Evolutionary conservation across 768 basidiomycete species (phyloP), one percentile per base, ranked within the genome.

Genomic region (Chalciporus sphaerocephalus): DNA sequence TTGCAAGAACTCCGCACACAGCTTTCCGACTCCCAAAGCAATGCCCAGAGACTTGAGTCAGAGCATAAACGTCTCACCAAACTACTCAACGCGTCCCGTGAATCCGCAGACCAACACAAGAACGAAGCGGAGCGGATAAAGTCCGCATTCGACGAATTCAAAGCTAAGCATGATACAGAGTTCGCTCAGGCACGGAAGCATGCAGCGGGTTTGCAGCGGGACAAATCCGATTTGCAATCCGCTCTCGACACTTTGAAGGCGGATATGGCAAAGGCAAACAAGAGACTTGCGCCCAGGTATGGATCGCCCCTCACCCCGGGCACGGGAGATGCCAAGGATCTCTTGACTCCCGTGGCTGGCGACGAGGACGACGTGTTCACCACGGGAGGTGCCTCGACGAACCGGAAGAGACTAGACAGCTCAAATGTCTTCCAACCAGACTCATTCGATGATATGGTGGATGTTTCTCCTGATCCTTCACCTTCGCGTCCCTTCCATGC

Each of bases 111-210:
- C 58, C 76, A 81, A 37, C 82, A 90, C 69, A 95, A 95, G 71
- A 88, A 82, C 54, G 94, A 96, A 60, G 68, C 75, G 1, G 91
- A 94, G 50, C 80, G 85, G 21, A 74, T 90, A 38, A 74, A 78
- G 50, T 69, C 68, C 35, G 60, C 75, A 5, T 66, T 86, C 17
- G 82, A 84, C 37, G 88, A 91, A 41, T 71, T 92, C 62, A 91
- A 88, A 61, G 76, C 80, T 42, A 94, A 92, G 64, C 93, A 97
- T 59, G 95, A 98, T 69, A 92, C 92, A 12, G 92, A 96, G 51
- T 79, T 97, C 47, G 96, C 95, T 3, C 86, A 89, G 49, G 88
- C 91, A 55, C 79, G 93, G 38, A 90, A 90, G 66, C 80, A 86
- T 44, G 83, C 87, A 2, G 94, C 94, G 1, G 84, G 87, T 20